Conservation (phyloP, 2,329 filamentous ascomycete species). For the Neofusicoccum cordaticola region DNA sequence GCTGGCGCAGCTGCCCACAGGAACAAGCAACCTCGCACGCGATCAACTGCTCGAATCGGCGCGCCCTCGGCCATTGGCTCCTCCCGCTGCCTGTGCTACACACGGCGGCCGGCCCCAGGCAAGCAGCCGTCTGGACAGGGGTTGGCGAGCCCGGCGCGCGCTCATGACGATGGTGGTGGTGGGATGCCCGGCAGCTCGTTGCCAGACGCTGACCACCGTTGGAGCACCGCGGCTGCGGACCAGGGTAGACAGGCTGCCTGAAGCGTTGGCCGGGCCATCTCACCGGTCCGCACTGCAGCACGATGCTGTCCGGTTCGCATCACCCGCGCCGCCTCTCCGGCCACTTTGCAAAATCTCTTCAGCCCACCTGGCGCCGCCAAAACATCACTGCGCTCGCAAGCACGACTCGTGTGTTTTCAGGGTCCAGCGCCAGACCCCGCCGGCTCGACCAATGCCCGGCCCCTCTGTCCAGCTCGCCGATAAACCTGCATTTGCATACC, state of each 20-base stretch:
- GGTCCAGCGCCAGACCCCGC: constrained; percentile 1
- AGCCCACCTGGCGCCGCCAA: neutral
- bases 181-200: neutral
- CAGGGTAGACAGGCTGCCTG: neutral
- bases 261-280: neutral
- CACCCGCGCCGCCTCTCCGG: neutral
- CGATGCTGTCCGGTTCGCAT: neutral
- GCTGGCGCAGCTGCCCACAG: constrained; percentile 4
- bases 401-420: constrained; percentile 11
- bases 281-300: neutral
- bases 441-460: neutral
- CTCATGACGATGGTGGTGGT: neutral
- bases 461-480: neutral
- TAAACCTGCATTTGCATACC: neutral
- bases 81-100: neutral
- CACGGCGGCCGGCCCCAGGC: neutral
- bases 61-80: neutral
- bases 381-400: neutral
- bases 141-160: neutral
- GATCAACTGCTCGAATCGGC: neutral
- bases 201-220: neutral
- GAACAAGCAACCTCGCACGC: constrained; percentile 12
- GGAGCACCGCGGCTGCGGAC: neutral
- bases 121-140: neutral
- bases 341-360: neutral